Percentiles rank a stretch among this genome's conserved stretches.
These are phyloP conservation scores for Tetradesmus lagerheimii DNA, from an alignment of 139 green algal genomes.

Conservation along the genomic window DNA sequence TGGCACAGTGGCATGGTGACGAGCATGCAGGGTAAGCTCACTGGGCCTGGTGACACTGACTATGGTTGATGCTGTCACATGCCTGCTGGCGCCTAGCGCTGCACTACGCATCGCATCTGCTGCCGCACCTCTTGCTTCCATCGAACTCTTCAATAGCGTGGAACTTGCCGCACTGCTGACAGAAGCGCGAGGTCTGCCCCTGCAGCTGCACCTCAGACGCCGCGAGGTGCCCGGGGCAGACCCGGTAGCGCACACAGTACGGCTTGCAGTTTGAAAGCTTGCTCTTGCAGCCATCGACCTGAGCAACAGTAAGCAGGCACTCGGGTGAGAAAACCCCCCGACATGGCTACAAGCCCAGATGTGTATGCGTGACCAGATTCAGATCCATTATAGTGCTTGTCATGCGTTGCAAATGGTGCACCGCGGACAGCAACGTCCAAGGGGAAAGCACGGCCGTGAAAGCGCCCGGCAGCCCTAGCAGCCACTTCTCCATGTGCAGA, in stretches of 20 bases:
- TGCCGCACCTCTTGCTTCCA: slow-evolving; percentile 3
- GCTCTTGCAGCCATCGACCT: slow-evolving; percentile 30
- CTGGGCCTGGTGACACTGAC: no score
- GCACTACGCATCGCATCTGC: no score
- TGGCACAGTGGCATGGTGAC: not conserved
- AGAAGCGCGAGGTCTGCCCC: not conserved
- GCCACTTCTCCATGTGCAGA: not conserved
- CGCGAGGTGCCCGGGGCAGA: slow-evolving; percentile 8
- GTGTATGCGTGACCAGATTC: not conserved
- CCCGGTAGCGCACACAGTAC: slow-evolving; percentile 23
- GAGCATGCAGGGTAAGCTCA: not conserved
- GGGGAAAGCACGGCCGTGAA: not conserved
- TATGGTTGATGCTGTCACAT: not conserved
- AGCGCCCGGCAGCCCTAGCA: not conserved
- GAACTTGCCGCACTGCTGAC: slow-evolving; percentile 40
- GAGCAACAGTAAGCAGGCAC: not conserved
- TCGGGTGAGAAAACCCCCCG: not conserved
- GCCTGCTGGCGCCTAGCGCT: not conserved
- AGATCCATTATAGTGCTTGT: not conserved
- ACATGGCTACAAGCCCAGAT: not conserved
- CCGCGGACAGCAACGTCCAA: not conserved
- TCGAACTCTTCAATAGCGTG: slow-evolving; percentile 18
- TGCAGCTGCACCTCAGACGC: not conserved
- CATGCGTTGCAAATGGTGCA: not conserved
- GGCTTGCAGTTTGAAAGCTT: slow-evolving; percentile 20